Percentiles rank a stretch among this genome's conserved stretches.
phyloP scores from a whole-genome alignment of 495 filamentous ascomycete species.

The Penicillium pulvis region DNA sequence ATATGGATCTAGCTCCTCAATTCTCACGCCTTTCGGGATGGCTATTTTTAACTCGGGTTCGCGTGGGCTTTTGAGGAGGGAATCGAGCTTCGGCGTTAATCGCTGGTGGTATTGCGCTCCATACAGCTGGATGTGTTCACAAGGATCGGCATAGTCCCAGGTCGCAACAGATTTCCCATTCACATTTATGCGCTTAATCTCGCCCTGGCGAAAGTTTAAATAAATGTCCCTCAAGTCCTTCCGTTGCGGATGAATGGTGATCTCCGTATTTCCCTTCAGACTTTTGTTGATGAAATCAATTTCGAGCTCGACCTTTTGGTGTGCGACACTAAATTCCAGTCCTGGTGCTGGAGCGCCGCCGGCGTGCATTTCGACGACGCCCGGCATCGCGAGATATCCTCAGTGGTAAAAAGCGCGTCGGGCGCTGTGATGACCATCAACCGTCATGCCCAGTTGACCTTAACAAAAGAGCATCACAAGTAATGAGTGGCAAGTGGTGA shows the following conservation, averaged over 20 bases:
- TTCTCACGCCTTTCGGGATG: constrained; percentile 65
- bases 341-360: constrained; percentile 35
- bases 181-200: constrained; percentile 67
- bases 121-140: constrained; percentile 66
- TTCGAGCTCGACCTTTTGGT: constrained; percentile 86
- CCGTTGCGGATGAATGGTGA: constrained; percentile 70
- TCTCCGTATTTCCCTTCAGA: constrained; percentile 77
- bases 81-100: constrained; percentile 64
- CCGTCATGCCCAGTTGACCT: constrained; percentile 43
- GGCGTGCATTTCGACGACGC: constrained; percentile 44
- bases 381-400: constrained; percentile 48
- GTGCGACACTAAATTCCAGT: constrained; percentile 62
- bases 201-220: constrained; percentile 86
- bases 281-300: constrained; percentile 76
- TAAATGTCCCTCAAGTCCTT: constrained; percentile 68
- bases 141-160: constrained; percentile 70
- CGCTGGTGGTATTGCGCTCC: constrained; percentile 79
- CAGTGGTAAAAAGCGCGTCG: constrained; percentile 44
- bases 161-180: constrained; percentile 62
- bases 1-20: constrained; percentile 63
- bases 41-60: constrained; percentile 62
- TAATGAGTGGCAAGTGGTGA: neutral
- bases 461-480: constrained; percentile 17
- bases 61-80: constrained; percentile 58
- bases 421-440: constrained; percentile 43